Base-by-base conservation (phyloP, 331 rosid species). In the Arachis monticola region DNA sequence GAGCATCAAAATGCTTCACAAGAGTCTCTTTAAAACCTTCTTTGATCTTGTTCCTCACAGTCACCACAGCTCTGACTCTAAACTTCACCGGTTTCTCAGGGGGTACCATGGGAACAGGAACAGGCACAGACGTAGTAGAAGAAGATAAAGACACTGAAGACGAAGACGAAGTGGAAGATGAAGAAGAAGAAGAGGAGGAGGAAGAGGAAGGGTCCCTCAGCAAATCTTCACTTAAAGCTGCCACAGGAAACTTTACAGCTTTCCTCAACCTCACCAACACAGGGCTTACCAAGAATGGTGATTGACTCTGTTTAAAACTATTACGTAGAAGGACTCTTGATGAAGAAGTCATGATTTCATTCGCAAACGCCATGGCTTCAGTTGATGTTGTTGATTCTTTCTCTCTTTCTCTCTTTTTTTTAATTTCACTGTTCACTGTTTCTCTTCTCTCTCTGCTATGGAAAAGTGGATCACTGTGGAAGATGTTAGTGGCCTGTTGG, bases 21-120 rank as follows among this genome's bases (percentile, higher is more conserved):
- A 94, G 4, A n/a, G 88, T 74, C 57, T 90, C 97, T 69, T 85
- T 88, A 35, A 92, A 61, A 69, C 84, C 97, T 47, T 94, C 97
- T 57, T 92, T 94, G 89, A 75, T 90, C 87, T 90, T 94, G 87
- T 94, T 94, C 74, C 88, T 87, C 44, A 94, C 90, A 6, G 99
- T 94, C 1, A 88, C 84, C 9, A 94, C 97, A 17, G 96, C 97
- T 82, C 96, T 83, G 1, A 94, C 96, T 83, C 75, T 87, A 81
- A 87, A 88, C 73, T 82, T 85, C 56, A 81, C 92, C 2, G 92
- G 84, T 75, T 88, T 92, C 51, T 87, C 91, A 22, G 69, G 64
- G 46, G 84, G 7, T 22, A 69, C 72, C 32, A 69, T 67, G 30
- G 48, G 48, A 1, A 44, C 48, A 8, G 48, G 9, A 44, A 44